These are phyloP conservation scores for Zygotorulaspora sp. DNA, from an alignment of 805 yeast species.

Conservation along the genomic window DNA sequence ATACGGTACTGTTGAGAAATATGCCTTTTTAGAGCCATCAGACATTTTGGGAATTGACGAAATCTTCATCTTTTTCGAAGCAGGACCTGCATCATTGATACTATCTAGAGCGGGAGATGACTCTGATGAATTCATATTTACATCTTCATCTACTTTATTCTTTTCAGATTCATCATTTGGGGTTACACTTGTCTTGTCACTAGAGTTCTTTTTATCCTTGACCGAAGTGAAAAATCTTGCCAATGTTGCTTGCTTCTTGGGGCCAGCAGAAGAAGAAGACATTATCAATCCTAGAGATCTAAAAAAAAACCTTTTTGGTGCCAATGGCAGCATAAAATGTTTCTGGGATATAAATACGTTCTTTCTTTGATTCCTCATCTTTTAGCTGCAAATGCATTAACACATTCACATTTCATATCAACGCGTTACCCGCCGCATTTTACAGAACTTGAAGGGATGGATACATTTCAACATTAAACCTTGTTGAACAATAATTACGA, in stretches of 20 bases:
- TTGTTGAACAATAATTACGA: no score
- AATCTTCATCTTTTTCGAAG: constrained; percentile 6
- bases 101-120: constrained; percentile 4
- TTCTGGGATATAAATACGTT: no score
- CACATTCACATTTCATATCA: no score
- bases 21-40: neutral
- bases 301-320: constrained; percentile 1
- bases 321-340: constrained; percentile 7
- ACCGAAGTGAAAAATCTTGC: constrained; percentile 31
- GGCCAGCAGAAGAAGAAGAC: constrained; percentile 9
- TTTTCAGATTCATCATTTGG: neutral
- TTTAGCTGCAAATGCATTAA: no score
- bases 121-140: neutral
- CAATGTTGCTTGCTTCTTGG: constrained; percentile 31
- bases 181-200: constrained; percentile 1
- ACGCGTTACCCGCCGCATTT: no score
- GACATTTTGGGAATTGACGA: constrained; percentile 5
- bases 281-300: constrained; percentile 4
- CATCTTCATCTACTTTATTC: neutral
- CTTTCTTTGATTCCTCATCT: no score
- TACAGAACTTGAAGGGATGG: no score
- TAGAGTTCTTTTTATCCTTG: constrained; percentile 15
- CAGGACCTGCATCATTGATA: constrained; percentile 6
- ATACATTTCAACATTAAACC: no score
- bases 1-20: constrained; percentile 31